Evolutionary conservation across 768 basidiomycete genomes (phyloP), one percentile per base, ranked within the genome.

Genomic region (Pisolithus marmoratus): DNA sequence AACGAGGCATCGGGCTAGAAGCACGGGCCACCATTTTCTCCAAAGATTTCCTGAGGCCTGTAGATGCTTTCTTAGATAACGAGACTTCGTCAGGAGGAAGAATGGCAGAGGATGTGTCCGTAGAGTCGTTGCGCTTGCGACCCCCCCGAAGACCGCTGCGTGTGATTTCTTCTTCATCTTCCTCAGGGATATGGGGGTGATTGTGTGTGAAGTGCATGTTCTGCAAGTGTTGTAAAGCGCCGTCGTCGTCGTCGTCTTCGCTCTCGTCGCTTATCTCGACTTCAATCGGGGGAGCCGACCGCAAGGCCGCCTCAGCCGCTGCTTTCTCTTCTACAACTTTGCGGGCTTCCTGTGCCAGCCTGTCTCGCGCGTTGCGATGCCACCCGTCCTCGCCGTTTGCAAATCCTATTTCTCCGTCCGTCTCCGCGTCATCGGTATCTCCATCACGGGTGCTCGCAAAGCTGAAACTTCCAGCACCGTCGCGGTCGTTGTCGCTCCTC

Each of bases 201-300:
- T 71, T 70, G 45, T 78, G 68, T 48, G 70, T 69, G 46, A 71
- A 64, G 50, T 56, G 69, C 53, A 73, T 68, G 66, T 58, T 70
- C 38, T 63, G 62, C 40, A 74, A 71, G 54, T 66, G 76, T 7
- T 64, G 61, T 26, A 62, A 52, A 4, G 56, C 63, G 40, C 73
- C 49, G 38, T 81, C 79, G 1, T 78, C 80, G 50, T 87, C 85
- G 20, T 76, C 79, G 38, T 60, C 76, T n/a, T 87, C 88, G 56
- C 87, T 88, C 64, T 89, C 87, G 63, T 90, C 89, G 57, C 87
- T 89, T 59, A 88, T 49, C 61, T 90, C 87, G 24, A 85, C 81
- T 24, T 83, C 77, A 41, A 89, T 87, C 3, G 88, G 87, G 7
- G 85, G 87, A 14, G 70, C 76, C 17, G 71, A 63, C 37, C 64